phyloP scores from a whole-genome alignment of 2,329 filamentous ascomycete genomes.

The Ophiostoma quercus region DNA sequence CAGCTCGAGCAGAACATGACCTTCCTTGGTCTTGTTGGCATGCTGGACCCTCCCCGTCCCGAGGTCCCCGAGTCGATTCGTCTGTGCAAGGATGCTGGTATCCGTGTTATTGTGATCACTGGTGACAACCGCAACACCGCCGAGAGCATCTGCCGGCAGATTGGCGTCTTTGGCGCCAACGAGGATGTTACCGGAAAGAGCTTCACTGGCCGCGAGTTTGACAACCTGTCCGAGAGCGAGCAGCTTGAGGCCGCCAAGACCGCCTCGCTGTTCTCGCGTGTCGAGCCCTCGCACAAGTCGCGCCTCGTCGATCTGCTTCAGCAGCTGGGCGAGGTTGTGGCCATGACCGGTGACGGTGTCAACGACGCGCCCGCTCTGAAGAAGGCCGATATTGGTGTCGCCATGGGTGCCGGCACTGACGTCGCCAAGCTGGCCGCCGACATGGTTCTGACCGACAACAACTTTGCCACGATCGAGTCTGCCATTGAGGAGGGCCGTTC shows the following conservation, averaged over 20 bases:
- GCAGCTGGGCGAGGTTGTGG: constrained; percentile 86
- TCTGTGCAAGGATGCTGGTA: constrained; percentile 88
- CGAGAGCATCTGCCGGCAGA: constrained; percentile 95
- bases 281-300: constrained; percentile 95
- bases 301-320: constrained; percentile 95
- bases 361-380: constrained; percentile 97
- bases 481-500: constrained; percentile 95
- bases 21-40: constrained; percentile 84
- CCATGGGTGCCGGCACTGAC: constrained; percentile 97
- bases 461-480: constrained; percentile 95
- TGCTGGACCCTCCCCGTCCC: constrained; percentile 92
- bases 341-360: constrained; percentile 98
- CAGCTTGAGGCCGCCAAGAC: constrained; percentile 78
- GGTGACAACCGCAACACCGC: constrained; percentile 97
- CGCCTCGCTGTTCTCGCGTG: constrained; percentile 90
- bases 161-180: constrained; percentile 74
- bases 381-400: constrained; percentile 97
- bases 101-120: constrained; percentile 95
- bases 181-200: constrained; percentile 86
- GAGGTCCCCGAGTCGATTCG: constrained; percentile 82
- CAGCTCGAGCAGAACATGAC: constrained; percentile 92
- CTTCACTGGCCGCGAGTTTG: constrained; percentile 92
- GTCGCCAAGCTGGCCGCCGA: constrained; percentile 94
- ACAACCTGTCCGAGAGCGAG: constrained; percentile 70
- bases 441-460: constrained; percentile 98